Base-by-base conservation (phyloP, 805 yeast species). In the Komagataella kurtzmanii region DNA sequence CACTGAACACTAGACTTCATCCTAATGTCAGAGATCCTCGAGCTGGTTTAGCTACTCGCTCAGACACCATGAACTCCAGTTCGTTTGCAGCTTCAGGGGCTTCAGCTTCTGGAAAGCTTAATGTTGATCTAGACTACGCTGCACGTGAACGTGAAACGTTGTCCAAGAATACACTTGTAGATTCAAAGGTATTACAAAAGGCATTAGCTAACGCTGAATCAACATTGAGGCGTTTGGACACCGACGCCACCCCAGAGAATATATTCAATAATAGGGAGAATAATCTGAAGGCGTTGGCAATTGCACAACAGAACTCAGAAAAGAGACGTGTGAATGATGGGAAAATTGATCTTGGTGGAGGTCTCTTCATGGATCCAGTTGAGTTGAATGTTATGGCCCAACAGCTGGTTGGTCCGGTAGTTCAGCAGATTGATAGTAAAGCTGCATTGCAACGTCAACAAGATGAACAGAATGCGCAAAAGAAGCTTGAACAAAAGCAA, bases 281-380 rank as follows among this genome's bases (percentile, higher is more conserved):
- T 59, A 88, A 88, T 68, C 79, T 80, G 56, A 76, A 77, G 56
- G 97, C 97, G 2, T 74, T 84, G 51, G 81, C 82, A 30, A 69
- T 85, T 55, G 97, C 97, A 2, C 85, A 85, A 62, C 76, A 77
- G 55, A 80, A 80, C 59, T 71, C 76, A 48, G 78, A 76, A 49
- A 80, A 78, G 62, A 76, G 91, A 60, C 61, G 75, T 50, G 61
- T 62, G 48, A 58, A 61, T 49, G 71, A 73, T 55, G 80, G 81
- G 56, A 77, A 82, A 64, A 71, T 88, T 59, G 75, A 88, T 61
- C 68, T 91, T 55, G 99, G 99, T 54, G 96, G 95, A 55, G 98
- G 97, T 2, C 73, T 87, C 53, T 78, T 75, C 60, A 79, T 91
- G 76, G 73, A 85, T 45, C 84, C 76, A 54, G 76, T 72, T 18